These are phyloP conservation scores for Alternaria consortialis DNA, from an alignment of 2,329 filamentous ascomycete genomes.

Conservation along the genomic window DNA sequence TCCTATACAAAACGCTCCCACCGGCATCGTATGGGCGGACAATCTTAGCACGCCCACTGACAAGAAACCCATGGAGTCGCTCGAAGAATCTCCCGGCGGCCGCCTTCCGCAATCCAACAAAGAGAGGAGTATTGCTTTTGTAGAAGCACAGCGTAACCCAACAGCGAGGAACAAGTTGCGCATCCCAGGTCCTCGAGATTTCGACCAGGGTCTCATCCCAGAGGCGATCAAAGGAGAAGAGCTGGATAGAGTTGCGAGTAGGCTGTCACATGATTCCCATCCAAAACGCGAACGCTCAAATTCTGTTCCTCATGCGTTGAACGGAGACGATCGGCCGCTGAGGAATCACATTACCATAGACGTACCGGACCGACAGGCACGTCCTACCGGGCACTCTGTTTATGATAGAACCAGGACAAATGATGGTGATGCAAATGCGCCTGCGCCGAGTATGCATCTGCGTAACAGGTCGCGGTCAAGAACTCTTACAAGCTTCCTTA, in stretches of 20 bases:
- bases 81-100: slow-evolving; percentile 55
- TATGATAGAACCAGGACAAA: slow-evolving; percentile 31
- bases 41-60: slow-evolving; percentile 61
- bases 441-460: slow-evolving; percentile 30
- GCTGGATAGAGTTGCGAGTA: slow-evolving; percentile 30
- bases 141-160: slow-evolving; percentile 81
- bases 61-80: slow-evolving; percentile 58
- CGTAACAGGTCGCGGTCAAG: slow-evolving; percentile 52
- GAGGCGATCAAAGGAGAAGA: slow-evolving; percentile 61
- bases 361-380: slow-evolving; percentile 61
- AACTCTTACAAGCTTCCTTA: slow-evolving; percentile 68
- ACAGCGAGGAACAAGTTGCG: slow-evolving; percentile 78
- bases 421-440: slow-evolving; percentile 17
- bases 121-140: slow-evolving; percentile 86
- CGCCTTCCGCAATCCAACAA: slow-evolving; percentile 64
- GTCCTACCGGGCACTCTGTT: slow-evolving; percentile 43
- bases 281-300: slow-evolving; percentile 31
- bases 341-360: slow-evolving; percentile 72
- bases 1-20: slow-evolving; percentile 20
- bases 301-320: slow-evolving; percentile 42
- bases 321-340: slow-evolving; percentile 52
- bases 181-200: slow-evolving; percentile 91
- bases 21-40: slow-evolving; percentile 37
- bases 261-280: slow-evolving; percentile 37
- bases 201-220: slow-evolving; percentile 81